Evolutionary conservation across 345 rosid species (phyloP), one percentile per base, ranked within the genome.

Genomic region (Populus euphratica): DNA sequence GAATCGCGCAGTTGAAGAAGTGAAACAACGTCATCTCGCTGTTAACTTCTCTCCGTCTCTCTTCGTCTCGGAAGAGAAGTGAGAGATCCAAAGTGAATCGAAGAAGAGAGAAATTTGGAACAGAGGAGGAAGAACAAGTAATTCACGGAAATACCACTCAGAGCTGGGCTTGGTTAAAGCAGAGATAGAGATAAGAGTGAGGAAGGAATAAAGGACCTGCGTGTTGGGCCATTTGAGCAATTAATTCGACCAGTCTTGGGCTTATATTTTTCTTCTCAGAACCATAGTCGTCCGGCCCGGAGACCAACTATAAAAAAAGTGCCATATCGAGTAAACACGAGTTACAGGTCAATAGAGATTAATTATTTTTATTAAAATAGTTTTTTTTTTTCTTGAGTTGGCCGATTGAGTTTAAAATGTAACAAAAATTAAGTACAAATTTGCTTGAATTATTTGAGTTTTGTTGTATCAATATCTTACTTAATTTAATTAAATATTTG

Each of bases 1-100:
- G 94, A 85, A 95, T 95, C 39, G 99, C 98, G 74, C 99, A 95
- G 88, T 95, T 95, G 91, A 95, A 93, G 90, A 95, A 95, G 86
- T 95, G 99, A 75, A 95, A 95, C 65, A 93, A 72, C 81, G 99
- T 95, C 99, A 95, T 95, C 76, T 67, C 75, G 69, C 61, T 69
- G 23, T n/a, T 23, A 8, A 56, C 25, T 56, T 95, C 76, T 64
- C 73, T 14, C 56, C 8, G 61, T 27, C 56, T 23, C 47, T 68
- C 47, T 74, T 75, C 27, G 8, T 4, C 44, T 43, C 47, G 20
- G 43, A 43, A 31, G 31, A 10, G 31, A 11, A 63, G 16, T 29
- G 31, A 2, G 27, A 75, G 71, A 74, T 56, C 81, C 67, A 33
- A 16, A 71, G 16, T 16, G 13, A 20, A 75, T 27, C 23, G 47